phyloP scores from a whole-genome alignment of 1,139 yeast genomes.

The Taphrina populina region DNA sequence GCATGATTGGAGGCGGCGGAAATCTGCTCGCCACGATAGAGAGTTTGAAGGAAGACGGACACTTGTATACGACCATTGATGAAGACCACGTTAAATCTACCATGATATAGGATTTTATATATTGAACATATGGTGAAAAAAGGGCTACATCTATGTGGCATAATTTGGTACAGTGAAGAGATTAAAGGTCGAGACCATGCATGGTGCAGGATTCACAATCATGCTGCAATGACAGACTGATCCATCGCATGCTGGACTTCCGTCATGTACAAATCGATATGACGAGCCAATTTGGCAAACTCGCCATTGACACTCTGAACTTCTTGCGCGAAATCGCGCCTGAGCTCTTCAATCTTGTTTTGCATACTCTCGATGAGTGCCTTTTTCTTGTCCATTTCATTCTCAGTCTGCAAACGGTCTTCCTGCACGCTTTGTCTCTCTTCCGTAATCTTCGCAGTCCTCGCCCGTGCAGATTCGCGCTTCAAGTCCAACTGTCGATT shows the following conservation, averaged over 20 bases:
- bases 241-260: slow-evolving; percentile 52
- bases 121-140: too few relatives aligned
- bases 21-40: slow-evolving; percentile 34
- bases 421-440: slow-evolving; percentile 54
- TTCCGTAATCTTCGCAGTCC: slow-evolving; percentile 51
- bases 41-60: slow-evolving; percentile 37
- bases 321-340: slow-evolving; percentile 55
- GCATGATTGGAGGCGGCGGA: slow-evolving; percentile 29
- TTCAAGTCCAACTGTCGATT: slow-evolving; percentile 54
- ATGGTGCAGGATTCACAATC: too few relatives aligned
- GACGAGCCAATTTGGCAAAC: slow-evolving; percentile 56
- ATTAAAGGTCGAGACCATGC: too few relatives aligned
- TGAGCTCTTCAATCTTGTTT: slow-evolving; percentile 47
- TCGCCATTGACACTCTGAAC: slow-evolving; percentile 56
- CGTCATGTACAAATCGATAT: slow-evolving; percentile 52
- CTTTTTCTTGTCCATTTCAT: slow-evolving; percentile 54
- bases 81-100: slow-evolving; percentile 38
- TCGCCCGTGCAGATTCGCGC: slow-evolving; percentile 50
- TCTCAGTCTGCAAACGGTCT: slow-evolving; percentile 56
- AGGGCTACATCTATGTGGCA: too few relatives aligned
- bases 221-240: slow-evolving; percentile 23
- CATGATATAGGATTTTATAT: slow-evolving; percentile 14
- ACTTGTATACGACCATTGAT: slow-evolving; percentile 40
- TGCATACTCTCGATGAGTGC: slow-evolving; percentile 54
- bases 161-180: too few relatives aligned